Evolutionary conservation across 2,329 filamentous ascomycete species (phyloP), one percentile per base, ranked within the genome.

Genomic region (Blumeriella jaapii): DNA sequence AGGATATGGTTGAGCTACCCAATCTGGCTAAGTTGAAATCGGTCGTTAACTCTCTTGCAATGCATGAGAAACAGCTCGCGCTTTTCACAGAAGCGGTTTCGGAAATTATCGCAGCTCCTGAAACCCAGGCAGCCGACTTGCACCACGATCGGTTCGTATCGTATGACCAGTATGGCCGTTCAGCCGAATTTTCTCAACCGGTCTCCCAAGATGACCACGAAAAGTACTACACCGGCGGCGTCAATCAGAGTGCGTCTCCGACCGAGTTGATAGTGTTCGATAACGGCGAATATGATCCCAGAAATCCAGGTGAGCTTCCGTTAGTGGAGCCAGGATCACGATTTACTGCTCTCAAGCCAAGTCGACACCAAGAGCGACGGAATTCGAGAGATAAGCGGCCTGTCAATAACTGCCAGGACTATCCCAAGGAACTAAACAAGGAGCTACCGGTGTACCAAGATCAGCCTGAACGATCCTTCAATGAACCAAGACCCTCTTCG

Each of bases 1-100:
- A 61, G 23, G 65, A 75, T 39, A 75, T 78, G 71, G 65, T 79
- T 34, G 64, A 71, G 44, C 57, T 78, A 27, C 74, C 74, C 1
- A 65, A 69, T 42, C 56, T 61, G 18, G 57, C 61, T 13, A 55
- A 64, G 35, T 62, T 76, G 26, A 57, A 55, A 14, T 61, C 62
- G 15, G 55, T 76, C 15, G 58, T 67, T 12, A 59, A 63, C 38
- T 61, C 65, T 20, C 63, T 61, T 6, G 71, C 71, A 9, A 74
- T 76, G 63, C 65, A 74, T 48, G 64, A 69, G 25, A 56, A 64
- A 29, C 75, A 73, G 51, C 55, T 71, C 8, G 59, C 59, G 22
- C 56, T 71, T 25, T 61, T 74, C 39, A 60, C 61, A 7, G 64
- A 64, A 29, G 65, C 66, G 6, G 65, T 74, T 35, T 67, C 69